Evolutionary conservation across 371 early-diverging fungal genomes (phyloP), one percentile per base, ranked within the genome.

Genomic region (Rozella allomycis): DNA sequence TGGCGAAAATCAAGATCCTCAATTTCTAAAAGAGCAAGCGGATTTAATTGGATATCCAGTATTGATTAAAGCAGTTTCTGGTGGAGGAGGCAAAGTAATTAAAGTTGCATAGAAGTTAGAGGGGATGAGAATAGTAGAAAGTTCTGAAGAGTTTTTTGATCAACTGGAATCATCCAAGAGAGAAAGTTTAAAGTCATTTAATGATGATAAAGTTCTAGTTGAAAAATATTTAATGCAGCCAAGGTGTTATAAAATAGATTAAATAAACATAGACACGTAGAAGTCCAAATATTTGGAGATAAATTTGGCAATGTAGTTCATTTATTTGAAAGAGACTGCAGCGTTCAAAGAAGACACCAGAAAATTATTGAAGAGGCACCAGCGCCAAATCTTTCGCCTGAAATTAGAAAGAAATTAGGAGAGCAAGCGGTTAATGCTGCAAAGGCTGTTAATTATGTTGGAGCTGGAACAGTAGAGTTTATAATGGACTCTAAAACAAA

Each of bases 391-490:
- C 45, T 80, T n/a, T 60, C 64, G 9, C 33, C 22, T 22, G 43
- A 1, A 9, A 35, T 69, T n/a, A 67, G 87, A 40, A 65, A 81
- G 36, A 64, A 61, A 12, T 83, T 94, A 31, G 52, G 79, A 34
- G 63, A 61, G 18, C 83, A 85, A 55, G 91, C 94, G 8, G 66
- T 86, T 53, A 82, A 74, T 59, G 61, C 91, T 38, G 83, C 93
- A 34, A 71, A 74, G 41, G 50, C 58, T 30, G 81, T 80, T 37
- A 70, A 74, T 39, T 97, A 97, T 65, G 62, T 73, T 45, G 85
- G 83, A 47, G 88, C 90, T 11, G 93, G 94, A 38, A 87, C 96
- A 0, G 94, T 86, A 25, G 97, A 97, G 50, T 97, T 93, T 60
- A 63, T 97, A 42, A 83, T 82, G 6, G 88, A 67, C 33, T 60